These are phyloP conservation scores for Daedaleopsis sinensis DNA, from an alignment of 768 basidiomycete genomes.

Conservation along the genomic window DNA sequence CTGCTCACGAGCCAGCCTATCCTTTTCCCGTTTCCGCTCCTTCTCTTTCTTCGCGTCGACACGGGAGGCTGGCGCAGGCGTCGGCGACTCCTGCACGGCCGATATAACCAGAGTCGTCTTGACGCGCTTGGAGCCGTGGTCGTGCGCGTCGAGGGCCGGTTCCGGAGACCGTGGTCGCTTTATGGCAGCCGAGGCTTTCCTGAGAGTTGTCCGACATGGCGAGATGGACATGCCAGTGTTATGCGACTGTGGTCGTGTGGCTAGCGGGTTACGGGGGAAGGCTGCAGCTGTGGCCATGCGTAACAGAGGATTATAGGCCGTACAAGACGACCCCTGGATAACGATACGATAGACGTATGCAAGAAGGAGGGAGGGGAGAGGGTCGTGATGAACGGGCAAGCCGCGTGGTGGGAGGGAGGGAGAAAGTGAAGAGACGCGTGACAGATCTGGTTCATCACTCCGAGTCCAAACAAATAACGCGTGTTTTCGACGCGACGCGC, in stretches of 20 bases:
- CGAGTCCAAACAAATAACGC: conserved; percentile 24
- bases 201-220: conserved; percentile 31
- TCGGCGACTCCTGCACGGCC: conserved; percentile 13
- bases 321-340: conserved; percentile 3
- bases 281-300: conserved; percentile 35
- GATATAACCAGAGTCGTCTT: conserved; percentile 31
- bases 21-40: conserved; percentile 52
- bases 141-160: conserved; percentile 35
- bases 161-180: conserved; percentile 61
- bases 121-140: conserved; percentile 45
- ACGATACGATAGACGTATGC: conserved; percentile 17
- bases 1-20: conserved; percentile 44
- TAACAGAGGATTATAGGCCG: conserved; percentile 7
- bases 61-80: conserved; percentile 24
- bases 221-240: conserved; percentile 36
- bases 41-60: conserved; percentile 43
- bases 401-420: neutral
- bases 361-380: conserved; percentile 17
- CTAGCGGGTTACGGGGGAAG: conserved; percentile 51
- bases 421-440: conserved; percentile 16
- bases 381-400: conserved; percentile 7
- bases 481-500: conserved; percentile 4
- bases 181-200: conserved; percentile 33
- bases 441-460: conserved; percentile 20
- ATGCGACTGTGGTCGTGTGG: conserved; percentile 42